Conservation (phyloP, 1,284 basidiomycete genomes). For the Cutaneotrichosporon arboriforme region DNA sequence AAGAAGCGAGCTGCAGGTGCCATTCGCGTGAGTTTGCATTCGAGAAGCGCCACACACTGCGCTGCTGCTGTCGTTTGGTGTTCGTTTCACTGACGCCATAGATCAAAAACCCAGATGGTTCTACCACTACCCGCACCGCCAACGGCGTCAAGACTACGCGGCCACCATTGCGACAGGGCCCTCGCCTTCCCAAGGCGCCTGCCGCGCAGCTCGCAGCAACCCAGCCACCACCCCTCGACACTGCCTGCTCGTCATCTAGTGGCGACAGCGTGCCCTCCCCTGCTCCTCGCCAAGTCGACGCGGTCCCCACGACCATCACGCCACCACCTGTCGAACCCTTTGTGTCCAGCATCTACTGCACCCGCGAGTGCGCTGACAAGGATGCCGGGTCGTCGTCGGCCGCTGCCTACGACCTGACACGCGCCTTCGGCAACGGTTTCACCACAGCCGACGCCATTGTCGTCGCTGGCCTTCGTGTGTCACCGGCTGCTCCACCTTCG, state of each 20-base stretch:
- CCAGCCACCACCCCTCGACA: not conserved
- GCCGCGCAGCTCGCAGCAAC: not conserved
- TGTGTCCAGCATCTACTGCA: constrained; percentile 42
- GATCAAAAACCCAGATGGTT: constrained; percentile 43
- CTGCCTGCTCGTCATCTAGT: not conserved
- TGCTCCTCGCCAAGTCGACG: constrained; percentile 1
- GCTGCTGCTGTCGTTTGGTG: too few species aligned
- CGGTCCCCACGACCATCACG: not conserved
- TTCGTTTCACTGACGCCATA: constrained; percentile 8
- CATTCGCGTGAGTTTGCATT: constrained; percentile 32
- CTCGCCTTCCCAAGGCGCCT: not conserved
- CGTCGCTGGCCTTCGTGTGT: constrained; percentile 1
- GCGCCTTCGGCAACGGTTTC: constrained; percentile 24
- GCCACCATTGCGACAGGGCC: constrained; percentile 22
- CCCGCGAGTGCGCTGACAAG: constrained; percentile 26
- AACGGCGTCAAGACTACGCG: constrained; percentile 38
- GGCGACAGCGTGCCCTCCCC: constrained; percentile 1
- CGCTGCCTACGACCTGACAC: constrained; percentile 25
- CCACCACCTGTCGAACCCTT: constrained; percentile 10
- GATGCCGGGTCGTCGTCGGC: constrained; percentile 23
- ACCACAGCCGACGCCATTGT: constrained; percentile 7
- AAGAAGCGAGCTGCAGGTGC: constrained; percentile 33
- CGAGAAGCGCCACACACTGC: not conserved
- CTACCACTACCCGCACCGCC: constrained; percentile 39
- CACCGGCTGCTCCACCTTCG: constrained; percentile 33